A percentile compares a stretch with the other conserved stretches of the same genome.
Conservation (phyloP, 2,329 filamentous ascomycete genomes). For the Cladosporium sp. region DNA sequence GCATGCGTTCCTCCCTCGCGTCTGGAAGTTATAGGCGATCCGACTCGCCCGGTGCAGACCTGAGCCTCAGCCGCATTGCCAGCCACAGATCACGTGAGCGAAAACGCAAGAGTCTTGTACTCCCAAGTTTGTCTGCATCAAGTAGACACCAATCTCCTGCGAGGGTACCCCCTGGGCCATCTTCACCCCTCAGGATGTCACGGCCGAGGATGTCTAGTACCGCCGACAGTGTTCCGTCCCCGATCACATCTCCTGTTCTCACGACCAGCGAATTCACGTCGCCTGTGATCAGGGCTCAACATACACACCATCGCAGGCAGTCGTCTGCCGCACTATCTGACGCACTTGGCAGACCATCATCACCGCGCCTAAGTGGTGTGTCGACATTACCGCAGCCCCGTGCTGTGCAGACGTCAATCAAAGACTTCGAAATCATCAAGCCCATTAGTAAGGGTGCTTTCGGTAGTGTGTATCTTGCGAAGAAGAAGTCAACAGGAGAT, state of each 20-base stretch:
- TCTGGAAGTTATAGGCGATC: slow-evolving; percentile 56
- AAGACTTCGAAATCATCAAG: slow-evolving; percentile 99
- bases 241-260: slow-evolving; percentile 83
- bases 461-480: slow-evolving; percentile 93
- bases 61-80: slow-evolving; percentile 67
- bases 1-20: slow-evolving; percentile 73
- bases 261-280: slow-evolving; percentile 77
- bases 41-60: slow-evolving; percentile 86
- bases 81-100: slow-evolving; percentile 66
- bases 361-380: slow-evolving; percentile 73
- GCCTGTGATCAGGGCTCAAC: slow-evolving; percentile 54
- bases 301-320: slow-evolving; percentile 70
- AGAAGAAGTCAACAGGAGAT: slow-evolving; percentile 97
- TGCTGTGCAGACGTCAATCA: slow-evolving; percentile 90
- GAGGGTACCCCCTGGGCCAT: slow-evolving; percentile 63
- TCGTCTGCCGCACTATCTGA: slow-evolving; percentile 82
- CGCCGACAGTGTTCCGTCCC: slow-evolving; percentile 66
- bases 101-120: slow-evolving; percentile 79
- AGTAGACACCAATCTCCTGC: slow-evolving; percentile 89
- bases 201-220: slow-evolving; percentile 66
- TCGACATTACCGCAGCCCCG: slow-evolving; percentile 76
- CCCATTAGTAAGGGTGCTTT: slow-evolving; percentile 99
- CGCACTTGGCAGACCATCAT: slow-evolving; percentile 61
- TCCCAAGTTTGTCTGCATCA: slow-evolving; percentile 61
- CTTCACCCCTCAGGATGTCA: slow-evolving; percentile 73